Evolutionary conservation across 1,139 yeast species (phyloP), one percentile per base, ranked within the genome.

Genomic region (Sugiyamaella grinbergsii): DNA sequence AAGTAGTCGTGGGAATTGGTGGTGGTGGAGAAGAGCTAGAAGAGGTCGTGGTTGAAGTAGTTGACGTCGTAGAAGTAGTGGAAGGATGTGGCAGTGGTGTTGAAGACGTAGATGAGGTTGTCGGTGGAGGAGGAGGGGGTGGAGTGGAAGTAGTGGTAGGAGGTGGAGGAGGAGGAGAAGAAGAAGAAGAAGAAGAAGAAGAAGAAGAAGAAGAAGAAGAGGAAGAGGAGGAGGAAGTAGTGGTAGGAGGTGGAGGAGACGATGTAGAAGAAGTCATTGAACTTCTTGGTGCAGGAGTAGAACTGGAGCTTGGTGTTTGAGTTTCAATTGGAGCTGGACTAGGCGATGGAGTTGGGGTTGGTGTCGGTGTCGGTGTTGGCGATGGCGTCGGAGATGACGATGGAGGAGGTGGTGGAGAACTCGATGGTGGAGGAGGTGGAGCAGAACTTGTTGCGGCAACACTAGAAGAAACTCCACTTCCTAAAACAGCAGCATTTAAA

Each of bases 221-320:
- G 6, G 53, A 20, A n/a, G 51, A 20, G 13, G 46, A 13, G 29
- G 50, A 15, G 4, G 42, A 36, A 23, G 57, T 31, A 28, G 52
- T 28, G 23, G 52, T 16, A 20, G 56, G 28, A n/a, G 58, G 38
- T 29, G 59, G 36, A 20, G 59, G 29, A 26, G 29, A n/a, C 1
- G 37, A 13, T 15, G 45, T 28, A 41, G 47, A 28, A n/a, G 54
- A 28, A 34, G 52, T 39, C 23, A 52, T 13, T 11, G 57, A 34
- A 34, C 47, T 7, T 18, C 52, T 34, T 26, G 42, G 24, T 18
- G 39, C 10, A 37, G 48, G 29, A 36, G 53, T 36, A 2, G 54
- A 29, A 39, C 49, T 47, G 22, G 52, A 24, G 26, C 54, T 42
- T 28, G 50, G 33, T 33, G 36, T 13, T 38, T 34, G n/a, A n/a